These are phyloP conservation scores for Flaveria robusta DNA, from an alignment of 129 eudicot species.

Conservation along the genomic window DNA sequence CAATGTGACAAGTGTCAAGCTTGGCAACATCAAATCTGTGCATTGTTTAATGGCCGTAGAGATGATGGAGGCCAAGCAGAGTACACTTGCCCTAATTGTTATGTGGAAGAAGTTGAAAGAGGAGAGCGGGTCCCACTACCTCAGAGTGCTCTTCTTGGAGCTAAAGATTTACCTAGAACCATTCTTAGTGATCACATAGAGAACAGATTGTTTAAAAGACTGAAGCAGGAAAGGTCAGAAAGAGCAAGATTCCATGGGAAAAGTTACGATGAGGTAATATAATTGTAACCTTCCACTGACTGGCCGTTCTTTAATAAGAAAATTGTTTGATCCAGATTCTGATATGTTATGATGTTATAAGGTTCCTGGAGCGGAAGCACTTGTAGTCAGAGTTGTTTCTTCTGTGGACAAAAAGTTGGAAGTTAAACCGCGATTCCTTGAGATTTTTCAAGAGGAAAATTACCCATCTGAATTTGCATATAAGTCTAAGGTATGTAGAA, in stretches of 20 bases:
- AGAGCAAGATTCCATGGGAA: slow-evolving; percentile 79
- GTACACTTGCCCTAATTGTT: slow-evolving; percentile 98
- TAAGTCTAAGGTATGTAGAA: slow-evolving; percentile 81
- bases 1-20: slow-evolving; percentile 98
- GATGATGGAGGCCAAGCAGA: slow-evolving; percentile 97
- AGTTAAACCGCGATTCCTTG: slow-evolving; percentile 83
- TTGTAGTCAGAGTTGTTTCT: slow-evolving; percentile 93
- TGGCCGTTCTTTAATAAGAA: neutral
- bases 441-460: slow-evolving; percentile 85
- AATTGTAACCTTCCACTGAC: neutral
- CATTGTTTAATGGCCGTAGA: slow-evolving; percentile 91
- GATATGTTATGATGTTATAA: slow-evolving; percentile 27
- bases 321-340: neutral
- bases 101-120: slow-evolving; percentile 73
- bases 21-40: slow-evolving; percentile 99
- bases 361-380: slow-evolving; percentile 97
- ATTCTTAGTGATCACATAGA: slow-evolving; percentile 93
- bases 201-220: slow-evolving; percentile 56
- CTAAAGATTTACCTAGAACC: slow-evolving; percentile 90
- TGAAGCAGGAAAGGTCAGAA: slow-evolving; percentile 78
- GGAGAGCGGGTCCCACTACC: slow-evolving; percentile 94
- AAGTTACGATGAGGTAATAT: slow-evolving; percentile 77
- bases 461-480: slow-evolving; percentile 83
- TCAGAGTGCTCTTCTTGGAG: slow-evolving; percentile 98
- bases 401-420: slow-evolving; percentile 98